Percentiles rank a stretch among this genome's conserved stretches.
Conservation (phyloP, 352 stramenopile genomes). For the Globisporangium middletonii region DNA sequence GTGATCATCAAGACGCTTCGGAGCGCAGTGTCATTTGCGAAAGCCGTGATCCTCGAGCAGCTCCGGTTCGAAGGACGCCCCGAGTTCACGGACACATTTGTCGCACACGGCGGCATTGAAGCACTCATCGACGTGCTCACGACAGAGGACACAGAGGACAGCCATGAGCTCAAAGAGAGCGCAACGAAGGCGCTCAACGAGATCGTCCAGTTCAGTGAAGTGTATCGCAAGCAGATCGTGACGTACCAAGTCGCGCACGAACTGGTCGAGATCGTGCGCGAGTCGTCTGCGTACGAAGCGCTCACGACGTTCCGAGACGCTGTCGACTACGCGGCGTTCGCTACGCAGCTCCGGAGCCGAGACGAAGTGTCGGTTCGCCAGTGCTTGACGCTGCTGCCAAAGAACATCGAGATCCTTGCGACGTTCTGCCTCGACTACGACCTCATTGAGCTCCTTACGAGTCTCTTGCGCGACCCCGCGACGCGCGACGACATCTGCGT, state of each 20-base stretch:
- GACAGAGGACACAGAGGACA: neutral
- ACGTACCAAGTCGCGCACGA: constrained; percentile 3
- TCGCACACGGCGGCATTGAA: neutral
- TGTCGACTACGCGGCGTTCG: constrained; percentile 2
- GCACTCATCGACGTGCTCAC: neutral
- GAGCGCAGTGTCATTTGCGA: neutral
- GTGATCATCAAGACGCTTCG: neutral
- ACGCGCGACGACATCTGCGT: constrained; percentile 1
- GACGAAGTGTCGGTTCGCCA: neutral
- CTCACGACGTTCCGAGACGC: neutral
- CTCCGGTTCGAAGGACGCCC: neutral
- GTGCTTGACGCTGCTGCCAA: constrained; percentile 1
- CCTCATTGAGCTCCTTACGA: neutral
- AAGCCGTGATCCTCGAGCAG: neutral
- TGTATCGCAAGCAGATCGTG: neutral
- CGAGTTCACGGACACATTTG: neutral
- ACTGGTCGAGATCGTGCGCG: neutral
- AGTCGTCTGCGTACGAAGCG: neutral
- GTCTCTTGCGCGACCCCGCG: neutral
- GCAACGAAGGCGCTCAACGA: neutral
- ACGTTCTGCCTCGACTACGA: constrained; percentile 5
- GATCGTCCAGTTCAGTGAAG: neutral
- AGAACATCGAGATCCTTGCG: constrained; percentile 4
- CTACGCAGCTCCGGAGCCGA: neutral
- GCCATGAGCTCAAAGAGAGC: no score